phyloP scores from a whole-genome alignment of 768 basidiomycete genomes.

The Porpolomopsis calyptriformis region DNA sequence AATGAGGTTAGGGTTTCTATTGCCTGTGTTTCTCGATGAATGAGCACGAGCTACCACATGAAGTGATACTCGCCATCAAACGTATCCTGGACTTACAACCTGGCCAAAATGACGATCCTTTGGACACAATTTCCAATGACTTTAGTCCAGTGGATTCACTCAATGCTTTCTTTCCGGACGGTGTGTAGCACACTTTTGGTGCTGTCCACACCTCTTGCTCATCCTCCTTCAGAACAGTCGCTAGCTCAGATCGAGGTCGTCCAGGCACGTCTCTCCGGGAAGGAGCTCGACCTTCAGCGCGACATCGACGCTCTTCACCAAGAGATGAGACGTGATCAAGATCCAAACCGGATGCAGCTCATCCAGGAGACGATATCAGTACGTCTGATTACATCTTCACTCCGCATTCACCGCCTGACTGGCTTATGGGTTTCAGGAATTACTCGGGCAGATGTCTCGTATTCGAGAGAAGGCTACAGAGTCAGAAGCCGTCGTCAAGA shows the following conservation, averaged over 20 bases:
- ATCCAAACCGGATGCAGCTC: slow-evolving; percentile 78
- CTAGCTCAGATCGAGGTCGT: slow-evolving; percentile 63
- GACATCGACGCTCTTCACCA: slow-evolving; percentile 62
- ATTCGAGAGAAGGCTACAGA: slow-evolving; percentile 96
- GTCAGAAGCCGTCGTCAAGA: slow-evolving; percentile 88
- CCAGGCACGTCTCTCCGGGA: slow-evolving; percentile 54
- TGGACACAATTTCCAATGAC: slow-evolving; percentile 46
- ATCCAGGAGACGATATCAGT: slow-evolving; percentile 98
- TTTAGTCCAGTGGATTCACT: slow-evolving; percentile 49
- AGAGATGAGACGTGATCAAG: slow-evolving; percentile 66
- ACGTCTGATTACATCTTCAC: slow-evolving; percentile 15
- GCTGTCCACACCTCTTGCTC: slow-evolving; percentile 4
- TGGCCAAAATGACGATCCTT: slow-evolving; percentile 37
- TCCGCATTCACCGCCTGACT: slow-evolving; percentile 6
- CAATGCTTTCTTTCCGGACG: slow-evolving; percentile 72
- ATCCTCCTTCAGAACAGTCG: slow-evolving; percentile 52
- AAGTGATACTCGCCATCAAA: slow-evolving; percentile 60
- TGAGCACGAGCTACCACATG: slow-evolving; percentile 37
- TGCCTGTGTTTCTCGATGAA: neutral
- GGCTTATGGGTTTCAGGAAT: slow-evolving; percentile 44
- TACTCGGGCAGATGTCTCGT: slow-evolving; percentile 89
- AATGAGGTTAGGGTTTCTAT: slow-evolving; percentile 2
- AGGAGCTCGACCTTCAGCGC: slow-evolving; percentile 55
- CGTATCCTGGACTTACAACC: slow-evolving; percentile 51
- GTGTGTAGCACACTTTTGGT: slow-evolving; percentile 18